These are phyloP conservation scores for Cryptosporidium ryanae DNA, from an alignment of 169 alveolate genomes.

Conservation along the genomic window DNA sequence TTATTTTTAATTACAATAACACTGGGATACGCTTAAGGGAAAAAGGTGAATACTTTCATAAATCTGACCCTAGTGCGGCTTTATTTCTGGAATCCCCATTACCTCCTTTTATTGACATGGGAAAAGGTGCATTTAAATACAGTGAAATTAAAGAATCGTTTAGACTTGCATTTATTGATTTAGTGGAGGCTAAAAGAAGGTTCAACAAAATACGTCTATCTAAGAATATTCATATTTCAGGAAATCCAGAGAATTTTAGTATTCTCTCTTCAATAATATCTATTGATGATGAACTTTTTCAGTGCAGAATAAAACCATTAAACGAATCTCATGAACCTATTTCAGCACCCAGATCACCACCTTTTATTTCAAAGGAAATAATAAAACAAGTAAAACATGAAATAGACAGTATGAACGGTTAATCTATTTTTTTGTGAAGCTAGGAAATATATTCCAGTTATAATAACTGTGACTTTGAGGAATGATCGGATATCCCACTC, in stretches of 20 bases:
- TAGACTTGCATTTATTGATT: conserved; percentile 61
- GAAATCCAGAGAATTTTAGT: conserved; percentile 40
- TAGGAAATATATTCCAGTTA: no score
- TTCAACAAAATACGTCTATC: conserved; percentile 27
- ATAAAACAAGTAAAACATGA: conserved; percentile 40
- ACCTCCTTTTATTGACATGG: conserved; percentile 66
- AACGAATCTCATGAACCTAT: conserved; percentile 11
- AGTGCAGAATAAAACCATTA: conserved; percentile 32
- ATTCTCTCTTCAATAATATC: conserved; percentile 59
- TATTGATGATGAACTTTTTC: conserved; percentile 45
- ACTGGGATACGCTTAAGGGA: conserved; percentile 64
- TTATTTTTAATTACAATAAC: conserved; percentile 57
- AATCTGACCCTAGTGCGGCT: conserved; percentile 9
- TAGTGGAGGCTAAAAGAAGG: conserved; percentile 57
- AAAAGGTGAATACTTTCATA: conserved; percentile 53
- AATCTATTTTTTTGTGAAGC: background rate
- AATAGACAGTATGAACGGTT: conserved; percentile 33
- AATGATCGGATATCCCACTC: no score
- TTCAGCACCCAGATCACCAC: conserved; percentile 44
- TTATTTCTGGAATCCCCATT: conserved; percentile 50
- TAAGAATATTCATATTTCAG: background rate
- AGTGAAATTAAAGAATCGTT: conserved; percentile 68
- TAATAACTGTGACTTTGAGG: no score
- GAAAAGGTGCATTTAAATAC: conserved; percentile 50
- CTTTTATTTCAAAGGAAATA: conserved; percentile 37